Evolutionary conservation across 2,329 filamentous ascomycete genomes (phyloP).

Genomic region (Talaromyces sp.): DNA sequence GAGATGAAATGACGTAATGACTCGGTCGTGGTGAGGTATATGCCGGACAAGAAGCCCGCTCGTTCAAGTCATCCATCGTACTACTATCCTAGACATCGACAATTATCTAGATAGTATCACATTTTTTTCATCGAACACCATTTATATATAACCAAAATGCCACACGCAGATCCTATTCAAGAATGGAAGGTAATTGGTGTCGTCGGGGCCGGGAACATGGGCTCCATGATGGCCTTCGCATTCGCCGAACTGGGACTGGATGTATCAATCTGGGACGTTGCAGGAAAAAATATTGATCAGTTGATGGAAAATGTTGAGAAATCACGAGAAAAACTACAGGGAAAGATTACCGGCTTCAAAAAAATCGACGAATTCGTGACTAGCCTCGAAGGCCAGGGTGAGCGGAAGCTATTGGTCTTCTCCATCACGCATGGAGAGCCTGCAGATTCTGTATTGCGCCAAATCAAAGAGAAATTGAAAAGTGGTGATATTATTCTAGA

Average conservation of each 20-base stretch:
- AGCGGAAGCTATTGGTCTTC: slow-evolving; percentile 41
- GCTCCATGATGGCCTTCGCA: slow-evolving; percentile 45
- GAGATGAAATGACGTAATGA: background rate
- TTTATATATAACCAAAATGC: slow-evolving; percentile 9
- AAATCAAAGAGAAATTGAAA: slow-evolving; percentile 53
- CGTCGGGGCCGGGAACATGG: slow-evolving; percentile 44
- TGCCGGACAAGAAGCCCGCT: background rate
- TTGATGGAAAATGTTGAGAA: slow-evolving; percentile 28
- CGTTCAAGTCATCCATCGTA: background rate
- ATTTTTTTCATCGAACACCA: background rate
- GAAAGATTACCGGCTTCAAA: slow-evolving; percentile 36
- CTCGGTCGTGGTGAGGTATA: background rate
- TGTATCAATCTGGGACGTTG: slow-evolving; percentile 42
- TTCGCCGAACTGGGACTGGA: slow-evolving; percentile 41
- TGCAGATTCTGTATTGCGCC: slow-evolving; percentile 36
- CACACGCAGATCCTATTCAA: slow-evolving; percentile 24
- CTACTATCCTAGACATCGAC: no score
- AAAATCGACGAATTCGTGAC: slow-evolving; percentile 38
- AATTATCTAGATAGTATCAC: background rate
- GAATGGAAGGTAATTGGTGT: slow-evolving; percentile 40
- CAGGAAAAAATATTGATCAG: slow-evolving; percentile 35
- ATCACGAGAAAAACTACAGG: slow-evolving; percentile 26
- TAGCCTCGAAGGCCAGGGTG: slow-evolving; percentile 33
- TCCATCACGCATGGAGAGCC: slow-evolving; percentile 43
- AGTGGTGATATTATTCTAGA: slow-evolving; percentile 67